Evolutionary conservation across 1,284 basidiomycete genomes (phyloP).

Genomic region (Ustilago tritici): DNA sequence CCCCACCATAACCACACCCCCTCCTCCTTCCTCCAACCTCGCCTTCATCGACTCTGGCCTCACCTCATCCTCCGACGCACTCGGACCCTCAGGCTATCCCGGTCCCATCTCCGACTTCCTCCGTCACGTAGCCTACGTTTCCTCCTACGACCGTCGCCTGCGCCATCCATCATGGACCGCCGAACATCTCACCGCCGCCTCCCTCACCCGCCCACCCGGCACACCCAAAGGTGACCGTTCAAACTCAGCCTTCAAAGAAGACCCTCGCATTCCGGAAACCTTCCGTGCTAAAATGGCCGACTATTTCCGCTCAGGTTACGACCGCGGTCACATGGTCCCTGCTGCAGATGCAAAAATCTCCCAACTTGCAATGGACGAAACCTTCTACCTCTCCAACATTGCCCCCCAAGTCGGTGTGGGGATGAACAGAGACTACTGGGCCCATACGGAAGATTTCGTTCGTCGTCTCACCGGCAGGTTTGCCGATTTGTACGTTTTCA

Average conservation of each 20-base stretch:
- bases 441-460: slow-evolving; percentile 85
- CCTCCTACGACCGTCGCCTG: slow-evolving; percentile 88
- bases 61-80: slow-evolving; percentile 26
- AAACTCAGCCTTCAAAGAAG: slow-evolving; percentile 84
- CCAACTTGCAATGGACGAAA: slow-evolving; percentile 94
- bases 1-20: slow-evolving; percentile 11
- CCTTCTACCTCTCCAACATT: slow-evolving; percentile 93
- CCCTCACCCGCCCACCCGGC: slow-evolving; percentile 50
- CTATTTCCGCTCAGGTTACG: slow-evolving; percentile 92
- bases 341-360: slow-evolving; percentile 97
- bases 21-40: slow-evolving; percentile 12
- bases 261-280: slow-evolving; percentile 79
- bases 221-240: slow-evolving; percentile 71
- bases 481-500: slow-evolving; percentile 96
- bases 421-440: slow-evolving; percentile 92
- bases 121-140: slow-evolving; percentile 83
- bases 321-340: slow-evolving; percentile 91
- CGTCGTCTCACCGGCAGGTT: slow-evolving; percentile 86
- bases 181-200: slow-evolving; percentile 85
- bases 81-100: slow-evolving; percentile 54
- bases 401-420: slow-evolving; percentile 97
- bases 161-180: slow-evolving; percentile 96
- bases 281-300: slow-evolving; percentile 85
- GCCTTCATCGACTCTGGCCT: slow-evolving; percentile 32
- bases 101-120: slow-evolving; percentile 87